phyloP scores from a whole-genome alignment of 75 land plant genomes.

The Picea sitchensis region DNA sequence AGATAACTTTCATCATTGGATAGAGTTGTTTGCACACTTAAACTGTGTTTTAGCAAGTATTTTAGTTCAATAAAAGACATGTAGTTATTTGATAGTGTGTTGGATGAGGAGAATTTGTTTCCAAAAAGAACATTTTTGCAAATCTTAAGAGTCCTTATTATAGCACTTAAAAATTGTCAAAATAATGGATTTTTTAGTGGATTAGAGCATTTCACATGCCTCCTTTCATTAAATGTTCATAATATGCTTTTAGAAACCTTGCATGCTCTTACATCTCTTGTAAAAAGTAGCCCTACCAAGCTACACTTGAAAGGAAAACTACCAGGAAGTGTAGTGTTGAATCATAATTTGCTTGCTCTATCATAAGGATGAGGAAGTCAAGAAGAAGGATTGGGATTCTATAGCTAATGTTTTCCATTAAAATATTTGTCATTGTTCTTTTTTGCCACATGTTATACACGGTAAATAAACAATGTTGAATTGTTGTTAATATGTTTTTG shows the following conservation, averaged over 20 bases:
- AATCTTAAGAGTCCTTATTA: constrained; percentile 80
- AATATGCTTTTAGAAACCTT: constrained; percentile 81
- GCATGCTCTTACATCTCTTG: constrained; percentile 84
- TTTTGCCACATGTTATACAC: no score
- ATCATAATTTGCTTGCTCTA: constrained; percentile 74
- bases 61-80: constrained; percentile 74
- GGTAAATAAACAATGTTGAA: no score
- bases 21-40: constrained; percentile 82
- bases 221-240: constrained; percentile 92
- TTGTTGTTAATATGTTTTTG: no score
- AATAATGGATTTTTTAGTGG: constrained; percentile 88
- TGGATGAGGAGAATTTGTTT: constrained; percentile 55
- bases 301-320: constrained; percentile 73
- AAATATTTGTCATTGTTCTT: no score
- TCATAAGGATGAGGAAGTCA: constrained; percentile 99
- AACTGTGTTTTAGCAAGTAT: constrained; percentile 86
- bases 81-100: constrained; percentile 60
- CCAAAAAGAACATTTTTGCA: constrained; percentile 83
- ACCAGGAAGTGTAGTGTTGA: constrained; percentile 72
- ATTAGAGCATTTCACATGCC: constrained; percentile 76
- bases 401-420: no score
- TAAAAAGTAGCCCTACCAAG: constrained; percentile 85
- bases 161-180: constrained; percentile 81
- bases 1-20: constrained; percentile 96
- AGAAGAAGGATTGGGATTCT: constrained; percentile 86